Conservation (phyloP, 2,329 filamentous ascomycete genomes). For the Arthroderma sp. region DNA sequence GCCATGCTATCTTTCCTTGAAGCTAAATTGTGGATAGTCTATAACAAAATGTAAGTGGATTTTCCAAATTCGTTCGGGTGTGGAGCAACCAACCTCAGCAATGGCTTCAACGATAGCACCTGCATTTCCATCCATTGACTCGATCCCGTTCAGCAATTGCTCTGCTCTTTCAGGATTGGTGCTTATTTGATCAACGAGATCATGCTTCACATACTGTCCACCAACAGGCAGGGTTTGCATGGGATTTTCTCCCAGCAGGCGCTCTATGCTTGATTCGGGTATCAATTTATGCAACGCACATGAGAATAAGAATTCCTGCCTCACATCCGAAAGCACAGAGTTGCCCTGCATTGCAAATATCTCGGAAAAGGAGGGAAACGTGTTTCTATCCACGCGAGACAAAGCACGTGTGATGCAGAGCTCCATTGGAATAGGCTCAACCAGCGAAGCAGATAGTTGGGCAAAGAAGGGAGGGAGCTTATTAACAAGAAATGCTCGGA, state of each 20-base stretch:
- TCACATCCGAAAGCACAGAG: conserved; percentile 51
- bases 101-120: conserved; percentile 71
- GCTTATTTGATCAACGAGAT: conserved; percentile 64
- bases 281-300: conserved; percentile 84
- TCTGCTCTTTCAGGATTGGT: conserved; percentile 63
- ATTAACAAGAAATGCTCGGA: conserved; percentile 79
- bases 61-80: not conserved
- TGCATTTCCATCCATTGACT: conserved; percentile 83
- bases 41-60: conserved; percentile 4
- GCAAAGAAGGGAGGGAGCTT: conserved; percentile 50
- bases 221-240: conserved; percentile 64
- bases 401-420: conserved; percentile 54
- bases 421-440: conserved; percentile 47
- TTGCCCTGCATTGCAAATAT: conserved; percentile 49
- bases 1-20: conserved; percentile 50
- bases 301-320: conserved; percentile 75
- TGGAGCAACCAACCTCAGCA: conserved; percentile 45
- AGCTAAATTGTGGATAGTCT: conserved; percentile 44
- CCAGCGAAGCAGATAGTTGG: conserved; percentile 44
- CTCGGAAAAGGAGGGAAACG: conserved; percentile 52
- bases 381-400: conserved; percentile 47
- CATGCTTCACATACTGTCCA: conserved; percentile 63
- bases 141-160: conserved; percentile 65
- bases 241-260: conserved; percentile 69
- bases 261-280: conserved; percentile 61